Evolutionary conservation across 257 asterid genomes (phyloP), one percentile per base, ranked within the genome.

Genomic region (Jaltomata sinuosa): DNA sequence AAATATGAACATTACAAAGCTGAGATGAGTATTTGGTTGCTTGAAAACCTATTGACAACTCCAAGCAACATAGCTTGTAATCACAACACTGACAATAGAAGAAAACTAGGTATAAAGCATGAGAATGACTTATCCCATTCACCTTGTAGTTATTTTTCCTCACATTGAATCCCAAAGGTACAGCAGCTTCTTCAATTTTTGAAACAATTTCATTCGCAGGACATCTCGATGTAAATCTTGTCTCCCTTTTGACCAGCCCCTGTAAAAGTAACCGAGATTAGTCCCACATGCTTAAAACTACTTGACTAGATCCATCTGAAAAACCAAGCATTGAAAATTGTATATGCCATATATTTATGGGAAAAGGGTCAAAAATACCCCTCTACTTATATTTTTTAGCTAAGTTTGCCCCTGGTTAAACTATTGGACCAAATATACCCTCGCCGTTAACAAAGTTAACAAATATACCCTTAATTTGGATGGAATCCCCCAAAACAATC

Each of bases 191-290:
- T 88, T 94, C 97, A 27, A 94, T 94, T 86, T 92, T 94, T 3
- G 97, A 92, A 85, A 92, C 88, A 71, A 94, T 94, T 74, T 92
- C 97, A 59, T 88, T 86, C n/a, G 97, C 95, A 27, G 97, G 87
- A 83, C 86, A 84, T 87, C 91, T 94, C 18, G 97, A 94, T 27
- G 97, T 90, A 86, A 94, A 94, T 86, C 97, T 89, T 15, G 97
- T 94, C 91, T 94, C 97, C 47, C 97, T 89, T 85, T 88, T 91
- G 84, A 92, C 95, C 55, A 90, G 91, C 79, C 97, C 97, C 97
- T 94, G 81, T 21, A 71, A 80, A 55, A 22, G 50, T 25, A 85
- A 67, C 68, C 69, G 59, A 82, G 52, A 34, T 57, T 36, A 25
- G 57, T 50, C 34, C 59, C 82, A 67, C 52, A 83, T 47, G 64